Percentiles rank a stretch among this genome's conserved stretches.
phyloP scores from a whole-genome alignment of 2,329 filamentous ascomycete species.

The Phialemonium atrogriseum region DNA sequence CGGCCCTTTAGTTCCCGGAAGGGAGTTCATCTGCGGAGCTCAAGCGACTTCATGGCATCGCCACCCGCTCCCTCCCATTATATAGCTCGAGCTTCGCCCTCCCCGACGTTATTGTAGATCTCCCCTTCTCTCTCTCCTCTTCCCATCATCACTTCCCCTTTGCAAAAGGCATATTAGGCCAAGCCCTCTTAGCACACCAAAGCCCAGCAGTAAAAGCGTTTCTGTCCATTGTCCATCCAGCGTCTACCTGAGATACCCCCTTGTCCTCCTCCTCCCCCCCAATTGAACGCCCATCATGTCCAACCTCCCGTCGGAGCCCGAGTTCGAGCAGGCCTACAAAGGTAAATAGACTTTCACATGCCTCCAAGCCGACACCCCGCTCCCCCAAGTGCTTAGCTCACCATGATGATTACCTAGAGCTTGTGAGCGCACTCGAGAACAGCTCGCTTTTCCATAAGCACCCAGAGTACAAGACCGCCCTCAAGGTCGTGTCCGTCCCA shows the following conservation, averaged over 20 bases:
- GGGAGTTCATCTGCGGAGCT: too few species aligned
- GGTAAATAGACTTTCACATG: too few species aligned
- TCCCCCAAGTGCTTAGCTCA: not conserved
- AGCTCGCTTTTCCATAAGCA: conserved; percentile 87
- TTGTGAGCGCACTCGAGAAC: conserved; percentile 89
- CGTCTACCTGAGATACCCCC: conserved; percentile 2
- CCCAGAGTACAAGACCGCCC: conserved; percentile 88
- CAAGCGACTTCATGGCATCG: too few species aligned
- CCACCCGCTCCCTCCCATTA: too few species aligned
- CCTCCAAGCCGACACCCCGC: not conserved
- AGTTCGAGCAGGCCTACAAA: conserved; percentile 98
- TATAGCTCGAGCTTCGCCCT: too few species aligned
- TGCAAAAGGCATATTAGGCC: not conserved
- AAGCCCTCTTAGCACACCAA: not conserved
- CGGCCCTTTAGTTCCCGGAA: too few species aligned
- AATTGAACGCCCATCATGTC: conserved; percentile 50
- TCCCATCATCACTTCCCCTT: not conserved
- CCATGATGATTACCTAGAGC: conserved; percentile 51
- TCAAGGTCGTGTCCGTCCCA: conserved; percentile 79
- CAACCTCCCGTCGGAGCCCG: conserved; percentile 79
- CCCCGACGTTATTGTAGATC: conserved; percentile 1
- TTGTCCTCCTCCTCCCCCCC: conserved; percentile 1
- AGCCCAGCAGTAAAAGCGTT: not conserved
- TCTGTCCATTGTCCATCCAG: not conserved
- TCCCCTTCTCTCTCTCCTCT: not conserved